Base-by-base conservation (phyloP, 1,284 basidiomycete genomes). In the Sporisorium sorghi region DNA sequence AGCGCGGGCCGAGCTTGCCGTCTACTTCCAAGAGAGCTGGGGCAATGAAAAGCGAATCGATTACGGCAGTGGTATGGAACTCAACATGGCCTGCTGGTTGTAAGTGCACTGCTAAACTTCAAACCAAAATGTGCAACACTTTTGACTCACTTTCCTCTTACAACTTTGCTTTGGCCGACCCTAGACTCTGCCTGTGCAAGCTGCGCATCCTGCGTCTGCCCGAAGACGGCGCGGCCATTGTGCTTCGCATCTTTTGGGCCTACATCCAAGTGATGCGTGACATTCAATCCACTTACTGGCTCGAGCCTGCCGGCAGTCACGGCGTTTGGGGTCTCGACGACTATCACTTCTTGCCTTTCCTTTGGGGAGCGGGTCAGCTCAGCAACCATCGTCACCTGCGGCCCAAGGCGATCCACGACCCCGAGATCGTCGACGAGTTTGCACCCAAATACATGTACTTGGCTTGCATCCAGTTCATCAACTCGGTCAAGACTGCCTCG, bases 291-390 rank as follows among this genome's bases (percentile, higher is more conserved):
- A 91, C 92, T 2, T 99, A 99, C 84, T 98, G 96, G 95, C 89
- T 99, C 0, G 96, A 98, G 84, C 96, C 96, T 5, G 95, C 96
- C 2, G 95, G 95, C 17, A 97, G 94, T 9, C 96, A 98, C 85
- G 96, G 96, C 0, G 97, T 98, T 0, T 99, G 96, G 93, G 97
- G 97, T 1, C 86, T 99, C 54, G 96, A 99, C 82, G 96, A 99
- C 83, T 99, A 98, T 82, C 94, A 97, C 78, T 98, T 98, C 85
- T 87, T 97, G 3, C 95, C 95, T 0, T 99, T 98, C 86, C 85
- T 97, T 10, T 96, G 92, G 85, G 94, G 94, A 4, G 89, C 91
- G 1, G 92, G 91, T 0, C 93, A 96, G 82, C 86, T 97, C 57
- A 87, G 88, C 86, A 90, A 90, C 15, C 94, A 98, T 86, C 93